phyloP scores from a whole-genome alignment of 768 basidiomycete species.

The Leucocoprinus sp. region DNA sequence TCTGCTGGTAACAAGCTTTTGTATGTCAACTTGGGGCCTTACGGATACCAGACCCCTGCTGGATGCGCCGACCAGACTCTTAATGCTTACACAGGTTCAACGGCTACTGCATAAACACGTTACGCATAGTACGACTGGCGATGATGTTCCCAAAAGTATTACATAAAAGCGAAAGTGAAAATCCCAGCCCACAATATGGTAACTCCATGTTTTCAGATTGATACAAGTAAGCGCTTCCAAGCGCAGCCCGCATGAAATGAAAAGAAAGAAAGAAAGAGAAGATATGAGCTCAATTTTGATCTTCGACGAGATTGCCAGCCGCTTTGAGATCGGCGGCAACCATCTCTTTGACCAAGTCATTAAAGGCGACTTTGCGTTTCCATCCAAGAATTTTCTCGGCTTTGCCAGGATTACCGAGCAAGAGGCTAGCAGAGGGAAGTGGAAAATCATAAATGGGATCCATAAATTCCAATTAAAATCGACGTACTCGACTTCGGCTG shows the following conservation, averaged over 20 bases:
- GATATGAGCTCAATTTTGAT: slow-evolving; percentile 55
- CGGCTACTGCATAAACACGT: slow-evolving; percentile 25
- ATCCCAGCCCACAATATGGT: background rate
- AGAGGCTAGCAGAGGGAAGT: slow-evolving; percentile 26
- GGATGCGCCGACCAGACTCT: slow-evolving; percentile 55
- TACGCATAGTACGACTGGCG: background rate
- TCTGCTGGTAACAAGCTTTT: slow-evolving; percentile 32
- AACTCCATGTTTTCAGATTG: too few relatives aligned
- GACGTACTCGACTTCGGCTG: slow-evolving; percentile 88
- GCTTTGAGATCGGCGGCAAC: slow-evolving; percentile 75
- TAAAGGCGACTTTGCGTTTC: slow-evolving; percentile 82
- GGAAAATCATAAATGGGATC: background rate
- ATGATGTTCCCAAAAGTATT: too few relatives aligned
- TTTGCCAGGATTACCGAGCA: slow-evolving; percentile 84
- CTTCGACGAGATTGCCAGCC: slow-evolving; percentile 66
- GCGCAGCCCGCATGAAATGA: too few relatives aligned
- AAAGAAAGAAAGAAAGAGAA: too few relatives aligned
- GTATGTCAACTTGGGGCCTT: slow-evolving; percentile 48
- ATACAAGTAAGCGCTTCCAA: too few relatives aligned
- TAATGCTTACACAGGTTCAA: slow-evolving; percentile 50
- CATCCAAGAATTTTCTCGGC: slow-evolving; percentile 85
- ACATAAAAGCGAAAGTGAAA: background rate
- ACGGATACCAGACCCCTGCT: slow-evolving; percentile 46
- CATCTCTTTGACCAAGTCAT: slow-evolving; percentile 87
- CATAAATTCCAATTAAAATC: background rate